phyloP scores from a whole-genome alignment of 345 rosid genomes.

The Nephelium lappaceum region DNA sequence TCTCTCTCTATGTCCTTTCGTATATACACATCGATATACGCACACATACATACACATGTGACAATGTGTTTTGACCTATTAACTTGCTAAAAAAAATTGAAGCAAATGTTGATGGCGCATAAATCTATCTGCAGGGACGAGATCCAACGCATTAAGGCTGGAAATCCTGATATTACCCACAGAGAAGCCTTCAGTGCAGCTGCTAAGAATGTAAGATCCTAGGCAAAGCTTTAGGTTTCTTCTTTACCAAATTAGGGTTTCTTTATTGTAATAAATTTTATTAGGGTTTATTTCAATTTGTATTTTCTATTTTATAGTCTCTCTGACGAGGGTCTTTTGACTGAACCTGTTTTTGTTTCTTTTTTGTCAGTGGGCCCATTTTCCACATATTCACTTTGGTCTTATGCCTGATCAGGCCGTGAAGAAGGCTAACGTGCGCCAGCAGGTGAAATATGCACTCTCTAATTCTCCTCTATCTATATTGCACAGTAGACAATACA shows the following conservation, averaged over 20 bases:
- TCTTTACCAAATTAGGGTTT: slow-evolving; percentile 36
- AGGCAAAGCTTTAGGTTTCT: slow-evolving; percentile 17
- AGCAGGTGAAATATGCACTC: slow-evolving; percentile 31
- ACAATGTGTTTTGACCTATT: not conserved
- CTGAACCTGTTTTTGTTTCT: slow-evolving; percentile 13
- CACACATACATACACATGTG: not conserved
- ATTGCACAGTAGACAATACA: not conserved
- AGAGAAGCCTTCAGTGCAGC: slow-evolving; percentile 69
- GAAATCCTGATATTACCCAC: slow-evolving; percentile 62
- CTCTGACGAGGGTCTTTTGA: slow-evolving; percentile 6
- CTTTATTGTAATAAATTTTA: not conserved
- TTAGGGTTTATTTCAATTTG: slow-evolving; percentile 26
- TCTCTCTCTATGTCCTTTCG: not conserved
- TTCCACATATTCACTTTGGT: slow-evolving; percentile 65
- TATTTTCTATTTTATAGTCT: not conserved
- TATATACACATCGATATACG: not conserved
- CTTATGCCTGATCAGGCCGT: slow-evolving; percentile 59
- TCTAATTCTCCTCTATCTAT: not conserved
- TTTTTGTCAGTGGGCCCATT: slow-evolving; percentile 62
- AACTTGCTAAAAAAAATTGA: slow-evolving; percentile 17
- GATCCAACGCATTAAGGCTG: slow-evolving; percentile 70
- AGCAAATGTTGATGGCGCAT: not conserved
- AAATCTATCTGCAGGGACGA: slow-evolving; percentile 48
- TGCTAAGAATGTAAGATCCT: slow-evolving; percentile 59
- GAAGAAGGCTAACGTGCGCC: slow-evolving; percentile 52